phyloP scores from a whole-genome alignment of 2,329 filamentous ascomycete species.

The Didymella pinodella region DNA sequence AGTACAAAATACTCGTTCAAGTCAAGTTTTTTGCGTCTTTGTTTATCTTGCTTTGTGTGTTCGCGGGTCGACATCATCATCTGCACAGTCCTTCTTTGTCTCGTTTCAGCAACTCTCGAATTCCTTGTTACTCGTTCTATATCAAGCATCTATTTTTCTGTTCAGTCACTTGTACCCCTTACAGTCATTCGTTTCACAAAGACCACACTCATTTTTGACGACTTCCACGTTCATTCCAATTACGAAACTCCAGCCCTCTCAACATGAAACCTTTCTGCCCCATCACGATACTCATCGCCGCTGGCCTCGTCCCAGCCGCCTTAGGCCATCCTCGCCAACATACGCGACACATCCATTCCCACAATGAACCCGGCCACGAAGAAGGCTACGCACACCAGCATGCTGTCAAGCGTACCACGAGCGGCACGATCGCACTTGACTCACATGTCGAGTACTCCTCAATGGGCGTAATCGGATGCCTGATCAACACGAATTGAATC shows the following conservation, averaged over 20 bases:
- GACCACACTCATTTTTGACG: conserved; percentile 1
- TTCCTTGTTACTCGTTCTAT: conserved; percentile 8
- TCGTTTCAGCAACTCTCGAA: not conserved
- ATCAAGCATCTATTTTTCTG: conserved; percentile 4
- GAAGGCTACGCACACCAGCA: not conserved
- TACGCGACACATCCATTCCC: not conserved
- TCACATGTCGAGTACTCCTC: conserved; percentile 63
- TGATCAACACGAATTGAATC: conserved; percentile 61
- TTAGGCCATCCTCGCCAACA: conserved; percentile 9
- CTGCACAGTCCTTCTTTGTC: conserved; percentile 3
- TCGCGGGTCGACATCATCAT: conserved; percentile 7
- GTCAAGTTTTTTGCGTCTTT: not conserved
- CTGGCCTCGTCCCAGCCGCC: conserved; percentile 1
- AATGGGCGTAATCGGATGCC: not conserved
- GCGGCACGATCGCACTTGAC: conserved; percentile 8
- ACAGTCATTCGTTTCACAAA: not conserved
- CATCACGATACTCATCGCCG: not conserved
- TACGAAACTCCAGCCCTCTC: conserved; percentile 2
- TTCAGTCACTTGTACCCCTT: not conserved
- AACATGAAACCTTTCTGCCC: conserved; percentile 11
- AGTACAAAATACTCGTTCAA: not conserved
- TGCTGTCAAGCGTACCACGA: not conserved
- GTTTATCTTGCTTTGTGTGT: not conserved
- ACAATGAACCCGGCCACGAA: not conserved
- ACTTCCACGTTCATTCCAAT: not conserved